Evolutionary conservation across 176 grass and related monocot species (phyloP).

Genomic region (Tuctoria greenei): DNA sequence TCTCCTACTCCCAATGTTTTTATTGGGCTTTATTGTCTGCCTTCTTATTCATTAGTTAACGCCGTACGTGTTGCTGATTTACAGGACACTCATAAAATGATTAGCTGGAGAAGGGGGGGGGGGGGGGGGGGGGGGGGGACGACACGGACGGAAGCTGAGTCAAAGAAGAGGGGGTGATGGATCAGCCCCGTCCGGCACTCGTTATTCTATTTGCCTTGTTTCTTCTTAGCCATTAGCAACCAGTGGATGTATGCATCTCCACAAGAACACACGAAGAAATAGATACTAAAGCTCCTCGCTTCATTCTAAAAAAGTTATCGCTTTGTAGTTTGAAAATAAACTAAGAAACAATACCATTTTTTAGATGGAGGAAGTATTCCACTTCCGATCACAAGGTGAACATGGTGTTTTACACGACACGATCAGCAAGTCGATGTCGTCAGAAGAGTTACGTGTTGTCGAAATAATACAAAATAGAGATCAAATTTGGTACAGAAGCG

Average conservation of each 20-base stretch:
- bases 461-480: too few species aligned
- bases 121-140: background rate
- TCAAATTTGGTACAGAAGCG: too few species aligned
- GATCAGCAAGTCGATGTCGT: too few species aligned
- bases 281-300: background rate
- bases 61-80: background rate
- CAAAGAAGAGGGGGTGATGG: background rate
- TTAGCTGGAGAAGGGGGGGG: too few species aligned
- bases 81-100: constrained; percentile 10
- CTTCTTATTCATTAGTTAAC: background rate
- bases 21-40: background rate
- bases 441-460: too few species aligned
- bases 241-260: background rate
- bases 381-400: background rate
- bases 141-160: background rate
- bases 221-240: background rate
- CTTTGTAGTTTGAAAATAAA: too few species aligned
- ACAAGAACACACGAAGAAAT: background rate
- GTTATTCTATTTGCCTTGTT: background rate
- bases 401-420: too few species aligned
- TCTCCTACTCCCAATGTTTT: background rate
- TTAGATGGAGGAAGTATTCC: too few species aligned
- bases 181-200: background rate
- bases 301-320: too few species aligned
- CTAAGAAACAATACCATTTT: too few species aligned